phyloP scores from a whole-genome alignment of 1,139 yeast genomes.

The Meyerozyma sp. region DNA sequence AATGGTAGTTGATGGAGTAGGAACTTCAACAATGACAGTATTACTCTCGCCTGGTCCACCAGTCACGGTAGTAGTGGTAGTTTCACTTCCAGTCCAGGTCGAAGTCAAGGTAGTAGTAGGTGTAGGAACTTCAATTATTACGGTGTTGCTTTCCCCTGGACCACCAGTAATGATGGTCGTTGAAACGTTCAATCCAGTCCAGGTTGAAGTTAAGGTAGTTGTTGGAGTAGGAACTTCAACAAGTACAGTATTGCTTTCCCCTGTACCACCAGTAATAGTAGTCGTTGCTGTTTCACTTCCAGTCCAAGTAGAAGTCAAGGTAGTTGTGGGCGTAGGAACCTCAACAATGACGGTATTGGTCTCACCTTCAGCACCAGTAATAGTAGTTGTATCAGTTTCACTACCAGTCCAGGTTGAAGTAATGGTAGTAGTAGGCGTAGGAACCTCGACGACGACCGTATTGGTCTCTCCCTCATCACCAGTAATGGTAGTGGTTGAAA shows the following conservation, averaged over 20 bases:
- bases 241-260: slow-evolving; percentile 9
- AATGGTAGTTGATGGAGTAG: slow-evolving; percentile 7
- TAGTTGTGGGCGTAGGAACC: slow-evolving; percentile 5
- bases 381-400: slow-evolving; percentile 7
- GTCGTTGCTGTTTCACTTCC: slow-evolving; percentile 5
- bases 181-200: slow-evolving; percentile 4
- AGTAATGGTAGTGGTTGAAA: slow-evolving; percentile 4
- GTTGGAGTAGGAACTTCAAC: slow-evolving; percentile 12
- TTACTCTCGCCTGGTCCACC: slow-evolving; percentile 6
- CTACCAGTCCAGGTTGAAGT: slow-evolving; percentile 5
- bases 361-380: slow-evolving; percentile 4
- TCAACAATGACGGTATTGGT: slow-evolving; percentile 8
- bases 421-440: slow-evolving; percentile 9
- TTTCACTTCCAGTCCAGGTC: slow-evolving; percentile 4
- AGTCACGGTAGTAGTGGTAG: slow-evolving; percentile 2
- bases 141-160: slow-evolving; percentile 6
- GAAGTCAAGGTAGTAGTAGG: slow-evolving; percentile 9
- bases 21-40: slow-evolving; percentile 10
- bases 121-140: slow-evolving; percentile 5
- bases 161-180: slow-evolving; percentile 6
- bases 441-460: slow-evolving; percentile 15
- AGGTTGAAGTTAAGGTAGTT: slow-evolving; percentile 7
- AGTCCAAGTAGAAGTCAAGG: slow-evolving; percentile 6
- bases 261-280: slow-evolving; percentile 9
- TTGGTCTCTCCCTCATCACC: slow-evolving; percentile 6